Percentiles rank a stretch among this genome's conserved stretches.
Conservation (phyloP, 441 rosid species). For the Syzygium syzygioides region DNA sequence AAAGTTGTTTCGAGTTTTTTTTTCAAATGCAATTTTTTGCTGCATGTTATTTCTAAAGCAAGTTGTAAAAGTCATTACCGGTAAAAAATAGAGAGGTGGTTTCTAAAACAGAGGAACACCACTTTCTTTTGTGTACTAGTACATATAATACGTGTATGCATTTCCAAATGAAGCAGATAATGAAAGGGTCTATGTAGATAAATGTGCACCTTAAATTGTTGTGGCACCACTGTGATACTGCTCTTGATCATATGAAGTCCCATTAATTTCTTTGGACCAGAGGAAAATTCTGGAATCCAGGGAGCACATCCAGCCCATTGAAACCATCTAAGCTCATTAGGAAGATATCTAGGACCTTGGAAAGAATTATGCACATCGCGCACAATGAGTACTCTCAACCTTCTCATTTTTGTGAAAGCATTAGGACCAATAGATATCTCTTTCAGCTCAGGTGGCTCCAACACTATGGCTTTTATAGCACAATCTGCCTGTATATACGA, state of each 20-base stretch:
- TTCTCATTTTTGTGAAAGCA: not conserved
- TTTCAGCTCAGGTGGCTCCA: fast-evolving
- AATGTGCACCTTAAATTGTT: not conserved
- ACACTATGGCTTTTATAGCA: not conserved
- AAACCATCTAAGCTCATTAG: not conserved
- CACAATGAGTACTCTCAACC: not conserved
- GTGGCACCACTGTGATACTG: fast-evolving
- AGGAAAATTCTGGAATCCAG: not conserved
- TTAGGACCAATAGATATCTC: fast-evolving
- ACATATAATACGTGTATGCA: no score
- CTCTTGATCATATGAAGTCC: not conserved
- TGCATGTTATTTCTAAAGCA: fast-evolving
- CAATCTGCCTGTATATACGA: fast-evolving
- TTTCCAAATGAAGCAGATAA: not conserved
- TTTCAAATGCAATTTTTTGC: not conserved
- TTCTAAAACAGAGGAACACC: not conserved
- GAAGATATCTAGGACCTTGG: not conserved
- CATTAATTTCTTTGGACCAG: not conserved
- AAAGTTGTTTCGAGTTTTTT: not conserved
- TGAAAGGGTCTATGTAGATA: not conserved
- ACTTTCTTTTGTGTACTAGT: not conserved
- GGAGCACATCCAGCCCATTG: fast-evolving
- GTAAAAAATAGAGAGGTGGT: not conserved
- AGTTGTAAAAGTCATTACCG: not conserved
- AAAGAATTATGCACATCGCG: fast-evolving